Evolutionary conservation across 108 stramenopile species (phyloP).

Genomic region (Aureococcus anophagefferens): DNA sequence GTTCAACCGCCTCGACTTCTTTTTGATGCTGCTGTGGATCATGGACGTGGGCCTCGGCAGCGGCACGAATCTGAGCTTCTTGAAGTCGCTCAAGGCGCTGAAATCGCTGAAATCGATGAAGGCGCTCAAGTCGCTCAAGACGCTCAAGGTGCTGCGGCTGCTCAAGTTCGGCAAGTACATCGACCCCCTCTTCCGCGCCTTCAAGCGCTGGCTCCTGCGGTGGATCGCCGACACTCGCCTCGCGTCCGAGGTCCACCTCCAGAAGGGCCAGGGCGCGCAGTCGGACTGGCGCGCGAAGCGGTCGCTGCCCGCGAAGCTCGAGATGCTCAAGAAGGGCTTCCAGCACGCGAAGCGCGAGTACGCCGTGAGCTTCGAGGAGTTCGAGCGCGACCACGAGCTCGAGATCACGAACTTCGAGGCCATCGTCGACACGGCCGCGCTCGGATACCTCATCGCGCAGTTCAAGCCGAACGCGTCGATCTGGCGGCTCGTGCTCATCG

Average conservation of each 20-base stretch:
- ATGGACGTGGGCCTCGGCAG: not conserved
- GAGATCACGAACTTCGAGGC: slow-evolving; percentile 5
- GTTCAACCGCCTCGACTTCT: slow-evolving; percentile 5
- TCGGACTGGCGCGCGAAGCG: slow-evolving; percentile 7
- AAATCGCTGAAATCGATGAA: slow-evolving; percentile 5
- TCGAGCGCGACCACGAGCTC: slow-evolving; percentile 10
- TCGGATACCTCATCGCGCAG: slow-evolving; percentile 5
- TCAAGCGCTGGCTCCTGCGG: not conserved
- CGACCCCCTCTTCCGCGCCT: not conserved
- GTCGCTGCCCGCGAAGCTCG: slow-evolving; percentile 7
- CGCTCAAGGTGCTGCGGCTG: not conserved
- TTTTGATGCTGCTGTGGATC: slow-evolving; percentile 1
- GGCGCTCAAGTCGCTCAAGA: not conserved
- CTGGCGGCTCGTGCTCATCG: slow-evolving; percentile 1
- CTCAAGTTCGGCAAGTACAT: not conserved
- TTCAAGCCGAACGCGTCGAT: slow-evolving; percentile 2
- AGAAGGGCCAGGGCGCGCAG: not conserved
- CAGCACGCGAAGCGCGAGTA: not conserved
- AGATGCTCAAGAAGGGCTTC: slow-evolving; percentile 2
- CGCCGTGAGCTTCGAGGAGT: slow-evolving; percentile 2
- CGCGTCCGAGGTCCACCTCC: not conserved
- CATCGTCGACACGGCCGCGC: slow-evolving; percentile 7
- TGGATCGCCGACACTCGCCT: not conserved
- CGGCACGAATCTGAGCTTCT: not conserved
- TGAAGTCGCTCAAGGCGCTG: not conserved